Base-by-base conservation (phyloP, 208 protist genomes). In the Trypanosoma theileri region DNA sequence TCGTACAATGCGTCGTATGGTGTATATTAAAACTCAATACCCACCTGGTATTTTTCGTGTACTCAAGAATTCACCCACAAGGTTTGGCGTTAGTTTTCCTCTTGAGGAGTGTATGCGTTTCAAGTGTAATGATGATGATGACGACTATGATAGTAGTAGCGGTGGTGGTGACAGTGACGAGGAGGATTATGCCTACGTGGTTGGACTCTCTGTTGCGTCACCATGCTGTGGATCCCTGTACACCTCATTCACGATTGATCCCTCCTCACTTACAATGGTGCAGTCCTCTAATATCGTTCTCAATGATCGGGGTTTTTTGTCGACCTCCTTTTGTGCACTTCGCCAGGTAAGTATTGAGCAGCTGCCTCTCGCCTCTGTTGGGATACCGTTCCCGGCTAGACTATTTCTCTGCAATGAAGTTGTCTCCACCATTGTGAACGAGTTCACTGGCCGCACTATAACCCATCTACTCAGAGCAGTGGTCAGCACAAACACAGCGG, bases 371-470 rank as follows among this genome's bases (percentile, higher is more conserved):
- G 64, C 65, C n/a, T 82, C 79, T 52, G 78, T 80, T 21, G 80
- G 80, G 7, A 6, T 83, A 3, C 22, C 65, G 12, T 77, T 92
- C 45, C 56, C 77, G 14, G 77, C 81, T 11, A 14, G 31, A 53
- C 60, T 82, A 21, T 48, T 63, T 16, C 57, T 92, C 17, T 92
- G 86, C 62, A 50, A 72, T 13, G n/a, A 31, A 4, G 70, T 73
- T 35, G 3, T 89, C n/a, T 84, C 76, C 7, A 71, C 77, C 41
- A 69, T 83, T 66, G 65, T 88, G 45, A 63, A 63, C 44, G 51
- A 50, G 7, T 48, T 58, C 2, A 52, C 44, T 48, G 82, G 66
- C 28, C 19, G 69, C 0, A 67, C 82, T 14, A 3, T 84, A 13
- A 53, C 59, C 31, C 22, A 41, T 13, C 58, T 66, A 55, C 77